Conservation (phyloP, 306 rosid genomes). For the Coriaria nepalensis region DNA sequence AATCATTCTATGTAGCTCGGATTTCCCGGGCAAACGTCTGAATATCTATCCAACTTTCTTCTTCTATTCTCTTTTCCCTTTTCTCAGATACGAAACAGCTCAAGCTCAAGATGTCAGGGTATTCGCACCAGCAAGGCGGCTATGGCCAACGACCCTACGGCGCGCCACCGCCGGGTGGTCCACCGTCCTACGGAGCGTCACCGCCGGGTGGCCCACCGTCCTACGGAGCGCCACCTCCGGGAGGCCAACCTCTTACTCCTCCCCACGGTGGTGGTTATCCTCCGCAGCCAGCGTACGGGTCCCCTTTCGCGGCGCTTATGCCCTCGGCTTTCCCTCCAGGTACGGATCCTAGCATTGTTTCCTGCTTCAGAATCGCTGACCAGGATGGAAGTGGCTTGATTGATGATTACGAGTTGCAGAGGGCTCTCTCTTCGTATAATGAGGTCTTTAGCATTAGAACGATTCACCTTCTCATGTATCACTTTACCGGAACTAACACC, state of each 20-base stretch:
- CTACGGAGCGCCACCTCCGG: slow-evolving; percentile 7
- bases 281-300: slow-evolving; percentile 23
- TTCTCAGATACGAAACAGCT: background rate
- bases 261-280: slow-evolving; percentile 25
- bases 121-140: slow-evolving; percentile 27
- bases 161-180: slow-evolving; percentile 11
- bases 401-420: slow-evolving; percentile 85
- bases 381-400: slow-evolving; percentile 87
- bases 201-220: slow-evolving; percentile 3
- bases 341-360: slow-evolving; percentile 65
- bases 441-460: slow-evolving; percentile 86
- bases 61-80: background rate
- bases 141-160: slow-evolving; percentile 38
- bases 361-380: slow-evolving; percentile 84
- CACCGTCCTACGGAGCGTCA: slow-evolving; percentile 8
- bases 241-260: slow-evolving; percentile 6
- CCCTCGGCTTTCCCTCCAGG: slow-evolving; percentile 89
- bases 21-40: background rate
- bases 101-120: slow-evolving; percentile 34
- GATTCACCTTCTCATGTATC: slow-evolving; percentile 86
- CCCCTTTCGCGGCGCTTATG: slow-evolving; percentile 54
- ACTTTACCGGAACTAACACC: slow-evolving; percentile 61
- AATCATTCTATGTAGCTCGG: no score
- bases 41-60: background rate
- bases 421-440: slow-evolving; percentile 63